Base-by-base conservation (phyloP, 148 eudicot genomes). In the Amaranthus cruentus region DNA sequence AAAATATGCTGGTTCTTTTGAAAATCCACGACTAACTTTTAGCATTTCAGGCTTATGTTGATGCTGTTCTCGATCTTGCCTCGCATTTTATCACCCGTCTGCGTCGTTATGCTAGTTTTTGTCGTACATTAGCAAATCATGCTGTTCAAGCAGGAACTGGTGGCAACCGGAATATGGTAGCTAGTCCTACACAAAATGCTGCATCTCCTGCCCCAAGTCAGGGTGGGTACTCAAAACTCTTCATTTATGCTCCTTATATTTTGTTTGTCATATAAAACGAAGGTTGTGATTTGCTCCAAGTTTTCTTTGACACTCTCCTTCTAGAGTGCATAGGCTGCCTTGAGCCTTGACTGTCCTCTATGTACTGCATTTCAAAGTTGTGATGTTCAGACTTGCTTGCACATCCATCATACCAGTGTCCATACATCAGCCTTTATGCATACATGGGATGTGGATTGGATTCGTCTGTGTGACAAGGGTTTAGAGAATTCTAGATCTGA, bases 61-160 rank as follows among this genome's bases (percentile, higher is more conserved):
- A 95, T 84, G 91, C 98, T 44, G 84, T 95, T 73, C 93, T 95
- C 66, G 98, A 95, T 86, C 84, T 95, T 62, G 97, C 98, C 66
- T 95, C 98, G 49, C 98, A 95, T 82, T 95, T 95, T 79, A 95
- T 95, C 75, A 95, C 98, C 58, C 97, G 98, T 71, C 84, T 95
- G 78, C 83, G 98, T 28, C 96, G 98, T 55, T 95, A 95, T 85
- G 98, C 98, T 67, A 95, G 98, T 80, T 95, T 95, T 82, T 95
- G 98, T 77, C 97, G 98, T 51, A 95, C 97, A 47, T 82, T 95
- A 82, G 98, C 98, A 51, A 95, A 88, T 83, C 96, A 91, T 81
- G 97, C 97, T 64, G 92, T 88, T 81, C 85, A 90, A 70, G 83
- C 96, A 46, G 97, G 97, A 75, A 81, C 96, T 43, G 89, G 96